Evolutionary conservation across 257 asterid species (phyloP), one percentile per base, ranked within the genome.

Genomic region (Ilex aquifolium): DNA sequence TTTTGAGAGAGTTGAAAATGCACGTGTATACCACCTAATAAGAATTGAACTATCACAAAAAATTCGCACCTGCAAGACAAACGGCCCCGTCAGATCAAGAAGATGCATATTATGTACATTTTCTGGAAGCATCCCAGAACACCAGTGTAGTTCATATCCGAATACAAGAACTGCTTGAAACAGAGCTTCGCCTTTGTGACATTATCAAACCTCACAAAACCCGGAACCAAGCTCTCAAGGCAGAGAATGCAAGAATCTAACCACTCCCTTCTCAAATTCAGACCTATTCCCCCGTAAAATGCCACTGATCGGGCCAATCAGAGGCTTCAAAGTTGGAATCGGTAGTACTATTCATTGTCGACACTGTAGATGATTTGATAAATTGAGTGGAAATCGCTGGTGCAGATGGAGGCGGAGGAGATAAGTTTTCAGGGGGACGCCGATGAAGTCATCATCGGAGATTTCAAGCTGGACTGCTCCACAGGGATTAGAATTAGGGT

Each of bases 71-170:
- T 93, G 99, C 80, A 90, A 81, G 55, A 93, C 86, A 72, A 83
- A 93, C 55, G 99, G 99, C 3, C 99, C 97, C 71, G 86, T 74
- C 53, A 90, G 87, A 74, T 87, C 88, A 75, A 84, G 87, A 74
- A 70, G 67, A 80, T 85, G 85, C 82, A 84, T 58, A 44, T 62
- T 60, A 56, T 79, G 81, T 27, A 90, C 91, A 49, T 82, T 73
- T 11, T 69, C 74, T n/a, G 96, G 99, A 67, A 93, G 97, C 70
- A 71, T 76, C 44, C 96, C 96, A 0, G 87, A n/a, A n/a, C 86
- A 14, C 97, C 95, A 21, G 85, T 85, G 44, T 16, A 74, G 59
- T 87, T 93, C 95, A 93, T 78, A 74, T 92, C 99, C 67, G 96
- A 83, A 50, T 44, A 57, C 75, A 92, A 56, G 62, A 92, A 82